Base-by-base conservation (phyloP, 192 early-diverging fungal species). In the Coemansia sp. region DNA sequence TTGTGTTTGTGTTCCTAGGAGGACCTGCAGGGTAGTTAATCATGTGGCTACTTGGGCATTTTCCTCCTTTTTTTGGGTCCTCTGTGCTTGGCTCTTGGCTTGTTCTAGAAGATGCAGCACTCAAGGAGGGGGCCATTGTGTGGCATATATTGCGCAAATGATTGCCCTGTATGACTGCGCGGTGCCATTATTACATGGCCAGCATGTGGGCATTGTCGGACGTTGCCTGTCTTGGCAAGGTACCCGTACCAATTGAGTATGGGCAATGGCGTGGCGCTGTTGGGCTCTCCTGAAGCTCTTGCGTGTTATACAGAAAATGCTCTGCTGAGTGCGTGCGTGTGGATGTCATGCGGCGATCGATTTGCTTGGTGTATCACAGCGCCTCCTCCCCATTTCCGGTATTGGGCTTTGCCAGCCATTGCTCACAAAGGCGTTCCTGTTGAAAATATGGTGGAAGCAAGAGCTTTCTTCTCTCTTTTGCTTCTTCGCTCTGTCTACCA, bases 321-420 rank as follows among this genome's bases (percentile, higher is more conserved):
- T 21, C 29, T 29, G 23, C 25, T 25, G 25, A 29, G 50, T 53
- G 11, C 7, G 45, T 27, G 9, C n/a, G 48, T 51, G 48, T 3
- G 27, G 27, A 57, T 31, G 53, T 57, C 53, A 57, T 57, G 53
- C 53, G 53, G 53, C 53, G 53, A 57, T 57, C 53, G 53, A 29
- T 57, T 57, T 57, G 29, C 53, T 57, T 57, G 53, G 53, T 32
- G 53, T 57, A 57, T 57, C 53, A 57, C 55, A 58, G 55, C 55
- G 55, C 55, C 55, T 58, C 55, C 11, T 32, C 55, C 55, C 55
- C 55, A 31, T 58, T 58, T 58, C 55, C 55, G 55, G 29, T 58
- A 58, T 58, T 58, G 55, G 55, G 17, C 27, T 58, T 17, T 58
- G 27, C 29, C 55, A 15, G 27, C 34, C 34, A 36, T 23, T 58